Conservation (phyloP, 192 early-diverging fungal species). For the Rhizoclosmatium sp. region DNA sequence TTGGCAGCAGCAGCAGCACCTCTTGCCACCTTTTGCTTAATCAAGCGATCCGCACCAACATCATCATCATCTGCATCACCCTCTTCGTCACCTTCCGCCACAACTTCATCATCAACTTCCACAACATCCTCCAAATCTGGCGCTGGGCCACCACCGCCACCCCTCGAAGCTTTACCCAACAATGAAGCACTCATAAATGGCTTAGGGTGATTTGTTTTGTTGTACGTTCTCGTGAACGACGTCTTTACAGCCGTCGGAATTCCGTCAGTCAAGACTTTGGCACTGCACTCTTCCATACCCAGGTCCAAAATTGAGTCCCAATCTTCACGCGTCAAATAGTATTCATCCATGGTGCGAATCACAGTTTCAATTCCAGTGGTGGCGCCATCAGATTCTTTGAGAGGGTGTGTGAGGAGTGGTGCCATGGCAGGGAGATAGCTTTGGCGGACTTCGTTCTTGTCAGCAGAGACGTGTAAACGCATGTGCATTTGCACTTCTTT, state of each 20-base stretch:
- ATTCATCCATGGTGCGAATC: constrained; percentile 90
- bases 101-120: constrained; percentile 57
- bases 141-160: constrained; percentile 35
- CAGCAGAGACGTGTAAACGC: constrained; percentile 79
- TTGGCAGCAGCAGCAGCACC: neutral
- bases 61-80: constrained; percentile 66
- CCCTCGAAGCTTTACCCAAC: constrained; percentile 37
- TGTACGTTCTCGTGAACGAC: constrained; percentile 78
- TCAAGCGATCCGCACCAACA: constrained; percentile 54
- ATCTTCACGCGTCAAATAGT: constrained; percentile 89
- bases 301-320: constrained; percentile 88
- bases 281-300: constrained; percentile 63
- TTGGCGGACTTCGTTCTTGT: constrained; percentile 86
- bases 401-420: constrained; percentile 59
- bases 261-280: constrained; percentile 55
- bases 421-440: constrained; percentile 83
- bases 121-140: constrained; percentile 70
- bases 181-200: constrained; percentile 58
- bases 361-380: constrained; percentile 71
- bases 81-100: constrained; percentile 50
- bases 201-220: constrained; percentile 66
- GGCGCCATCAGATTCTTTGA: constrained; percentile 44
- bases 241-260: constrained; percentile 75
- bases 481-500: constrained; percentile 89
- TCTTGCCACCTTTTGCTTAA: constrained; percentile 39